Base-by-base conservation (phyloP, 495 filamentous ascomycete genomes). In the Parathielavia hyrcaniae region DNA sequence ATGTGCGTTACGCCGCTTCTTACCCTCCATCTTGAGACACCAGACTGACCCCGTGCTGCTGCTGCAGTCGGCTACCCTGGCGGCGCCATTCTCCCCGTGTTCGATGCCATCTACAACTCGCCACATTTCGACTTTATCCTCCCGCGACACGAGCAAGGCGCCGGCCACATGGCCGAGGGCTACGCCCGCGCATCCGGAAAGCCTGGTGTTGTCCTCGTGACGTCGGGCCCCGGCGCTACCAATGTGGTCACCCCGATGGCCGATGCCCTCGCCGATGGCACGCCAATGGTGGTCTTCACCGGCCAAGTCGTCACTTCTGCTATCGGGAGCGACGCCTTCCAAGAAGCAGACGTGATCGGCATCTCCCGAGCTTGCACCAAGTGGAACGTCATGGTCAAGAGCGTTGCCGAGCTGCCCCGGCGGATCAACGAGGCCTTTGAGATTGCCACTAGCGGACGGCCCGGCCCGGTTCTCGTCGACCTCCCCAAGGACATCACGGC, bases 351-450 rank as follows among this genome's bases (percentile, higher is more conserved):
- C 67, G 81, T 88, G 48, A 73, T 89, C 43, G 87, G 87, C 62
- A 90, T 90, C 65, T 86, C 85, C 45, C 75, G 87, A 61, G 78
- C 87, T 30, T 90, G 87, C 73, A 90, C 87, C 50, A 90, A 90
- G 75, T 90, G 87, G 87, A 90, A 90, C 60, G 86, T 89, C 36
- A 88, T 90, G 87, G 82, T 89, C 48, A 89, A 87, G 79, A 84
- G 82, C 65, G 78, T 88, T 50, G 87, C 87, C 36, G 87, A 90
- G 67, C 71, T 90, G 44, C 87, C 87, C n/a, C 76, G 83, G 44
- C 75, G 87, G 45, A 90, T 90, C 64, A 89, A 89, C 64, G 87
- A 90, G 69, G 87, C 87, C n/a, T 90, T 90, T 67, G 86, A 90
- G 71, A 90, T 90, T 65, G 87, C 87, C 19, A 89, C 85, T 36